Percentiles rank a stretch among this genome's conserved stretches.
phyloP scores from a whole-genome alignment of 2,329 filamentous ascomycete genomes.

The Fusarium chlamydosporum region DNA sequence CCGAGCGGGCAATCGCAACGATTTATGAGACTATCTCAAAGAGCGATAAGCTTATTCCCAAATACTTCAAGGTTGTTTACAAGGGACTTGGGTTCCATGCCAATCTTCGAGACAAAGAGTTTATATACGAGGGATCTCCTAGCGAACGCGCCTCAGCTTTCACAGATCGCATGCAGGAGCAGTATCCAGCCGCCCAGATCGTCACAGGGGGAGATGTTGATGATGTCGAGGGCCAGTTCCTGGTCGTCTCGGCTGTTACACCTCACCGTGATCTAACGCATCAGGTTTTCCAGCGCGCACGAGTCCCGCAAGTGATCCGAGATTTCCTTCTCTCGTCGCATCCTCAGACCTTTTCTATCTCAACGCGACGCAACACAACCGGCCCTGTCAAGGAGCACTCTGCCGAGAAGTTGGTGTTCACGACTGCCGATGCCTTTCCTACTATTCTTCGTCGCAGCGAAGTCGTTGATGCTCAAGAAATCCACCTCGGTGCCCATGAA shows the following conservation, averaged over 20 bases:
- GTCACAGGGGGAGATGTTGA: conserved; percentile 77
- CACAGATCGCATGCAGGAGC: conserved; percentile 90
- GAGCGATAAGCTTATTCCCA: conserved; percentile 81
- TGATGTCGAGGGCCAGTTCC: conserved; percentile 90
- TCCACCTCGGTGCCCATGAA: conserved; percentile 80
- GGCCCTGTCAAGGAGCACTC: conserved; percentile 80
- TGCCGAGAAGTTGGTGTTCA: conserved; percentile 87
- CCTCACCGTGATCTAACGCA: conserved; percentile 86
- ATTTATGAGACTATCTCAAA: conserved; percentile 92
- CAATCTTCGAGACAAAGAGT: conserved; percentile 88
- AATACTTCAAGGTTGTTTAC: conserved; percentile 93
- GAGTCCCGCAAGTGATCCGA: conserved; percentile 84
- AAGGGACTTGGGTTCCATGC: conserved; percentile 89
- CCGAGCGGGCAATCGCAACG: conserved; percentile 89
- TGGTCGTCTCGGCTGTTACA: conserved; percentile 85
- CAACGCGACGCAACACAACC: conserved; percentile 76
- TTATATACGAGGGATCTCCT: conserved; percentile 87
- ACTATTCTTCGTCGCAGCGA: conserved; percentile 92
- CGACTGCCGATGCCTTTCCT: conserved; percentile 87
- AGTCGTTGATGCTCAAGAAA: conserved; percentile 76
- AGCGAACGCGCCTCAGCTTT: conserved; percentile 85
- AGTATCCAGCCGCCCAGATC: conserved; percentile 88
- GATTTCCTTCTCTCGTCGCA: conserved; percentile 87
- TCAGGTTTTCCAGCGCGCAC: conserved; percentile 88
- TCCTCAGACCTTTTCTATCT: conserved; percentile 83